Conservation (phyloP, 2,329 filamentous ascomycete species). For the Scedosporium aurantiacum region DNA sequence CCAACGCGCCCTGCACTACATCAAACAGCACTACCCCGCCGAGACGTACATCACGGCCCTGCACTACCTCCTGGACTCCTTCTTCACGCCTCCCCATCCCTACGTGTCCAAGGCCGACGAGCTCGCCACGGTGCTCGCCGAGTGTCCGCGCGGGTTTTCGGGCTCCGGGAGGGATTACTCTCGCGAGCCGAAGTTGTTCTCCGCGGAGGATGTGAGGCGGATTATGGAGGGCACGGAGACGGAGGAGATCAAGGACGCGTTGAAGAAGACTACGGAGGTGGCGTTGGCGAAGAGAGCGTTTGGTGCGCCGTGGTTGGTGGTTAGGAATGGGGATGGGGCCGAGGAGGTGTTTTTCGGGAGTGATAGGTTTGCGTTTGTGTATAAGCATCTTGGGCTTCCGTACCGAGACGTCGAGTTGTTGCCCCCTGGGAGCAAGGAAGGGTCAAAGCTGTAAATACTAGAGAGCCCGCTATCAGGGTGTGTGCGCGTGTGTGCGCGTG, state of each 20-base stretch:
- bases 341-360: slow-evolving; percentile 67
- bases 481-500: no score
- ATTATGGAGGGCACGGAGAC: slow-evolving; percentile 43
- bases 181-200: slow-evolving; percentile 30
- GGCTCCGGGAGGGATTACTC: slow-evolving; percentile 8
- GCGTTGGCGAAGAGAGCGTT: slow-evolving; percentile 59
- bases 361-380: slow-evolving; percentile 62
- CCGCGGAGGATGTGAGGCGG: slow-evolving; percentile 35
- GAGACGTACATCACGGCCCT: slow-evolving; percentile 42
- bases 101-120: slow-evolving; percentile 51
- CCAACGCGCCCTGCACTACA: slow-evolving; percentile 54
- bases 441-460: not conserved
- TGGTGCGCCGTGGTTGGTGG: slow-evolving; percentile 68
- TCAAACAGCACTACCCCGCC: slow-evolving; percentile 46
- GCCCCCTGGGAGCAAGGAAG: not conserved
- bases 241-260: slow-evolving; percentile 29
- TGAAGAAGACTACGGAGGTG: slow-evolving; percentile 48
- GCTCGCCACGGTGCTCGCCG: slow-evolving; percentile 17
- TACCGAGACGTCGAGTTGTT: slow-evolving; percentile 42
- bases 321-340: slow-evolving; percentile 43
- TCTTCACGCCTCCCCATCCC: slow-evolving; percentile 50
- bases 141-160: slow-evolving; percentile 20
- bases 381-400: slow-evolving; percentile 51
- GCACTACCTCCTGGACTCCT: slow-evolving; percentile 42
- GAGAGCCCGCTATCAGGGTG: no score